These are phyloP conservation scores for Leccinum fuscescens DNA, from an alignment of 1,284 basidiomycete genomes.

Conservation along the genomic window DNA sequence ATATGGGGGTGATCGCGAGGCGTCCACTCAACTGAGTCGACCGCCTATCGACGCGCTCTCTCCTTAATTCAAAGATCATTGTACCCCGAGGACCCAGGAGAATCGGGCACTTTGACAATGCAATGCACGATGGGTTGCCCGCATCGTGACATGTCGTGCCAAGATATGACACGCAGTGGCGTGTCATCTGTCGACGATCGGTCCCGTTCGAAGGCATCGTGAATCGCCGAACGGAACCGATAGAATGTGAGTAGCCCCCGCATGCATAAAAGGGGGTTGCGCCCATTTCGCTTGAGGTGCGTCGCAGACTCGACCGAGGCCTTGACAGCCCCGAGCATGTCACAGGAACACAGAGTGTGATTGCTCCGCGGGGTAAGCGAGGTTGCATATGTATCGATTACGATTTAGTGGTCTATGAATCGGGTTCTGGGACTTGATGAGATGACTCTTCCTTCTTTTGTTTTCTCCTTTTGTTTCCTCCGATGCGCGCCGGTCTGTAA, in stretches of 20 bases:
- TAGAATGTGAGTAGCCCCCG: constrained; percentile 42
- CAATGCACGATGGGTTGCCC: not conserved
- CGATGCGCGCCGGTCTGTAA: not conserved
- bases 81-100: not conserved
- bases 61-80: not conserved
- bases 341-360: constrained; percentile 86
- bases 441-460: constrained; percentile 45
- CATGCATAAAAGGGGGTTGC: not conserved
- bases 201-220: not conserved
- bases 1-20: not conserved
- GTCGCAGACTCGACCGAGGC: constrained; percentile 1
- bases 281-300: not conserved
- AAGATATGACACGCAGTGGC: not conserved
- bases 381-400: constrained; percentile 59
- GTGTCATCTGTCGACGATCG: not conserved
- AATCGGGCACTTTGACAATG: not conserved
- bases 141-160: not conserved
- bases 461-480: constrained; percentile 23
- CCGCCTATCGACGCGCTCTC: not conserved
- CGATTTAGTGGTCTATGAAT: constrained; percentile 75
- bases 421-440: constrained; percentile 87
- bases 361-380: constrained; percentile 89
- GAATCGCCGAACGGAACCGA: constrained; percentile 48
- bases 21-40: constrained; percentile 10
- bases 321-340: not conserved